These are phyloP conservation scores for Citrus maxima DNA, from an alignment of 345 rosid genomes.

Conservation along the genomic window DNA sequence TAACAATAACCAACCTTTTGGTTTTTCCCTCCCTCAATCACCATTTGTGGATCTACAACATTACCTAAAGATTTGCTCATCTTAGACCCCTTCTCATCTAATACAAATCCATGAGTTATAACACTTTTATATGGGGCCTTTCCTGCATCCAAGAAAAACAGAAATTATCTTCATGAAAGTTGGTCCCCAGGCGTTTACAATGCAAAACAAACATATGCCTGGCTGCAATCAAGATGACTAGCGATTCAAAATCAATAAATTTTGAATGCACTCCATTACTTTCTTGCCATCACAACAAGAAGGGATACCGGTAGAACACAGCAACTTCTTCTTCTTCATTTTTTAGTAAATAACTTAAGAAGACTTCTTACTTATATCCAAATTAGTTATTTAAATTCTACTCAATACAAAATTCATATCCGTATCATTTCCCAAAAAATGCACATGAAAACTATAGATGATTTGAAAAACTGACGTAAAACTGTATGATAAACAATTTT, in stretches of 20 bases:
- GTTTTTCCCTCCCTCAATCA: conserved; percentile 86
- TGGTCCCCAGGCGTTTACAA: not conserved
- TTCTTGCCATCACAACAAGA: not conserved
- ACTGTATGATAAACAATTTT: not conserved
- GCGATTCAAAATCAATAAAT: conserved; percentile 5
- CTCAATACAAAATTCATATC: not conserved
- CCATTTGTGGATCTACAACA: conserved; percentile 76
- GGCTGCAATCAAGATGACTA: not conserved
- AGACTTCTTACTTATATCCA: not conserved
- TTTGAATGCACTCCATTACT: not conserved
- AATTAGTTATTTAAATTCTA: not conserved
- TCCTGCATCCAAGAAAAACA: conserved; percentile 46
- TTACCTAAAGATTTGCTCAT: conserved; percentile 98
- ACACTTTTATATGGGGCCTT: conserved; percentile 81
- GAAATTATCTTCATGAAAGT: not conserved
- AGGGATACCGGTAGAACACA: not conserved
- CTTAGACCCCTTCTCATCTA: conserved; percentile 94
- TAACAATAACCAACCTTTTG: conserved; percentile 50
- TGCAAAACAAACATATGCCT: conserved; percentile 9
- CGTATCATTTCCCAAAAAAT: not conserved
- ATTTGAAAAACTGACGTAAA: not conserved
- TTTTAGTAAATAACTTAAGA: too few relatives aligned
- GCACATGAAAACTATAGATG: not conserved
- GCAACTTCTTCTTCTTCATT: not conserved
- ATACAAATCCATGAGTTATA: conserved; percentile 92